phyloP scores from a whole-genome alignment of 2,329 filamentous ascomycete genomes.

The Diaporthe citri region DNA sequence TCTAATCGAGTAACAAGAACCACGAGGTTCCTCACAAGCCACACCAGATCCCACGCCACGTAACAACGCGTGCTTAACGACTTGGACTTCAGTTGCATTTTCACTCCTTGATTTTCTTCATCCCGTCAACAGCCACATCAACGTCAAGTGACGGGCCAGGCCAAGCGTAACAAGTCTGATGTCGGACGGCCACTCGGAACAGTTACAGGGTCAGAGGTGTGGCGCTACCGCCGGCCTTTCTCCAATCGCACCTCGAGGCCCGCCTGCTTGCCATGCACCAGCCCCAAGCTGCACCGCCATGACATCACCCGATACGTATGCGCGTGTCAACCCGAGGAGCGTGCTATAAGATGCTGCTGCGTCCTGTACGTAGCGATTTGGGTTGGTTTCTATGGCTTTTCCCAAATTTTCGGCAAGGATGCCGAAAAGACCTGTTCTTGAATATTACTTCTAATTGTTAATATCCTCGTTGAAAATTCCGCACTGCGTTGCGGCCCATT shows the following conservation, averaged over 20 bases:
- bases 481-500: no score
- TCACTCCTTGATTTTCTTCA: neutral
- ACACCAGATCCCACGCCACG: neutral
- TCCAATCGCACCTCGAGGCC: slow-evolving; percentile 25
- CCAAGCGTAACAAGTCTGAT: slow-evolving; percentile 1
- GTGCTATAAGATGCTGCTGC: slow-evolving; percentile 1
- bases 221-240: slow-evolving; percentile 24
- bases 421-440: neutral
- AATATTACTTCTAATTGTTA: neutral
- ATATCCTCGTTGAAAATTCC: neutral
- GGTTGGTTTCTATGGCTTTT: neutral
- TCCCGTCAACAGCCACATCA: slow-evolving; percentile 15
- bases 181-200: slow-evolving; percentile 27
- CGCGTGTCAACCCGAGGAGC: neutral
- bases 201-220: slow-evolving; percentile 21
- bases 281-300: slow-evolving; percentile 32
- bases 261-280: slow-evolving; percentile 18
- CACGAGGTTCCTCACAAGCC: neutral
- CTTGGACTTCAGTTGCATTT: neutral
- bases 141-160: neutral
- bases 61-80: neutral
- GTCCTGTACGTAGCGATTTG: neutral
- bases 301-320: slow-evolving; percentile 36
- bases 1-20: neutral
- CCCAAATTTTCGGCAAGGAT: neutral